Evolutionary conservation across 1,284 basidiomycete genomes (phyloP).

Genomic region (Coniferiporia sulphurascens): DNA sequence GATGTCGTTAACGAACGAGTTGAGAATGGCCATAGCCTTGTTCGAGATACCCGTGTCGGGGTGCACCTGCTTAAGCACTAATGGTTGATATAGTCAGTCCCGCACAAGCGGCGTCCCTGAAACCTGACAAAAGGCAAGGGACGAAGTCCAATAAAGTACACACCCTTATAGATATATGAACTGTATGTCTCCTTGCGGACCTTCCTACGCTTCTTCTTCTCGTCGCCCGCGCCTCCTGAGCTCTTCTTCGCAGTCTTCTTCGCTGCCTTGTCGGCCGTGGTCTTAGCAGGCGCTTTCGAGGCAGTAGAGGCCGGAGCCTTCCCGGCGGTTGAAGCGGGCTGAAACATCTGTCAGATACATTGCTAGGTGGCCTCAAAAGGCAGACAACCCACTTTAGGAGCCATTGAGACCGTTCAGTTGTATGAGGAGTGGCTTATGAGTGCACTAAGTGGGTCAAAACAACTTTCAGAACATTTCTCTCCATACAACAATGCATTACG

Average conservation of each 20-base stretch:
- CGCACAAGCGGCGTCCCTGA: constrained; percentile 4
- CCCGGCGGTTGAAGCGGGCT: constrained; percentile 47
- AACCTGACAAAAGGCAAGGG: neutral
- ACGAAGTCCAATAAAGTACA: constrained; percentile 19
- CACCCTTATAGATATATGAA: constrained; percentile 67
- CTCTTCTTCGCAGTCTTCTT: constrained; percentile 49
- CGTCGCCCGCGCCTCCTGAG: constrained; percentile 35
- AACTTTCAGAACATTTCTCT: constrained; percentile 2
- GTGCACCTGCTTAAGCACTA: constrained; percentile 67
- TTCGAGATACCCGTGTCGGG: constrained; percentile 75
- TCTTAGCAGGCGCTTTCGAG: constrained; percentile 49
- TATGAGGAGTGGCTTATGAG: neutral
- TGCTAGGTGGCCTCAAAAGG: neutral
- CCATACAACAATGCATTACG: neutral
- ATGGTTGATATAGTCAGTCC: neutral
- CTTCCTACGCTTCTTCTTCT: constrained; percentile 59
- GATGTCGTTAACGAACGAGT: constrained; percentile 69
- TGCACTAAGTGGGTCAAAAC: neutral
- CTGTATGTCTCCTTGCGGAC: constrained; percentile 63
- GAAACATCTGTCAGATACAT: neutral
- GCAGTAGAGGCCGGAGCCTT: constrained; percentile 52
- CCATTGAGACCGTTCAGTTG: constrained; percentile 13
- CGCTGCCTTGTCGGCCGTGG: constrained; percentile 34
- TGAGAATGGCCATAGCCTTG: constrained; percentile 74
- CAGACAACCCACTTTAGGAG: constrained; percentile 18